A percentile compares a stretch with the other conserved stretches of the same genome.
These are phyloP conservation scores for Cenchrus purpureus DNA, from an alignment of 176 grass and related monocot genomes.

Conservation along the genomic window DNA sequence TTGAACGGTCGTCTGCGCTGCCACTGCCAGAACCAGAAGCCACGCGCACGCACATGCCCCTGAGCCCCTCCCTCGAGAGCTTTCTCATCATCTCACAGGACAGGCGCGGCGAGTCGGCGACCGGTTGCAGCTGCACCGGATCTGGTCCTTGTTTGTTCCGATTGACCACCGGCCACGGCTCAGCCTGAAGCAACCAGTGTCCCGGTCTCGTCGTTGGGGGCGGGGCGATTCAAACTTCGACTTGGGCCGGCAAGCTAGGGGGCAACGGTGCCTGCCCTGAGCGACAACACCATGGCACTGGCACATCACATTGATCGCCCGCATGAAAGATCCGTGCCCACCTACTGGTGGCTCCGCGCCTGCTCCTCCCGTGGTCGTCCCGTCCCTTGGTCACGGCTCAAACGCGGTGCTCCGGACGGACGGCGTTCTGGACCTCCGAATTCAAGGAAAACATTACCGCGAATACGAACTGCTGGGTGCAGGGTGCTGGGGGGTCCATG, in stretches of 20 bases:
- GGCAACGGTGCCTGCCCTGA: background rate
- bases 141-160: background rate
- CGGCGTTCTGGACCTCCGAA: background rate
- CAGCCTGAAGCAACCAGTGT: background rate
- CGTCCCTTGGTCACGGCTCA: background rate
- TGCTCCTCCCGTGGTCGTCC: background rate
- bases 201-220: background rate
- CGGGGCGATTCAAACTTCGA: constrained; percentile 33
- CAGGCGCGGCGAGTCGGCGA: background rate
- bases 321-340: constrained; percentile 23
- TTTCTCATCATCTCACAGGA: background rate
- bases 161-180: background rate
- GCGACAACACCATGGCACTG: background rate
- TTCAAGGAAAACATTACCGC: background rate
- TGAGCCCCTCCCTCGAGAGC: background rate
- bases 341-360: constrained; percentile 4
- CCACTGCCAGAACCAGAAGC: background rate
- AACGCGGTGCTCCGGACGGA: background rate
- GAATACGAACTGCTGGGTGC: background rate
- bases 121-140: background rate
- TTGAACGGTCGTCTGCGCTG: constrained; percentile 16
- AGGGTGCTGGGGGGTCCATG: background rate
- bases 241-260: background rate
- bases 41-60: background rate
- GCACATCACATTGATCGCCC: constrained; percentile 16